Base-by-base conservation (phyloP, 495 filamentous ascomycete species). In the Tuber brumale region DNA sequence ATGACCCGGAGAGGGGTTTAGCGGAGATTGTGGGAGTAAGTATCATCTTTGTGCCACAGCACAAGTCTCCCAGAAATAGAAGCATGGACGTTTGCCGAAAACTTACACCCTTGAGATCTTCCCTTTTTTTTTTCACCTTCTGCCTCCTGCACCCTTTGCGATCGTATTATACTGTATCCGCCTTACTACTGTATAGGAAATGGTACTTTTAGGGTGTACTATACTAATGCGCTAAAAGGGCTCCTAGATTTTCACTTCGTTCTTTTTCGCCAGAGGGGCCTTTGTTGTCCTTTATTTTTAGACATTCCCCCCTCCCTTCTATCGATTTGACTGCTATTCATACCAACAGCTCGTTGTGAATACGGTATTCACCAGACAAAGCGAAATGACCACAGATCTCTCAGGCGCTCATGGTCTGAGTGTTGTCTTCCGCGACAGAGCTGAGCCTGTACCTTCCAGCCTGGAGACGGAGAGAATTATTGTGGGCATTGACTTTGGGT, bases 401-500 rank as follows among this genome's bases (percentile, higher is more conserved):
- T 81, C 79, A 31, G 75, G 77, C 57, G 44, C 77, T 35, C 81
- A 76, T 31, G 77, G 81, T 35, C 77, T 82, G 23, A 73, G 71
- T 12, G 51, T 82, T 10, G 43, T 61, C 46, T 71, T 73, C 43
- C 70, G n/a, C 46, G 51, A 71, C 76, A 61, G 37, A 42, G 41
- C 48, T 72, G 42, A 81, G 16, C 45, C 69, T 37, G 9, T n/a
- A 35, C 43, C 72, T 19, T 70, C 37, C 46, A 14, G 45, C 39
- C 69, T 41, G 48, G 79, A 66, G 27, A 61, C 21, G 37, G 81
- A 81, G 45, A 74, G 79, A 18, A 83, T 83, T 35, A 81, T 83
- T 45, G 82, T 83, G n/a, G 82, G 82, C 44, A 83, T 83, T 51
- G 82, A 83, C 75, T 83, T 83, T 57, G 82, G 82, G 81, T 83